Evolutionary conservation across 192 early-diverging fungal genomes (phyloP), one percentile per base, ranked within the genome.

Genomic region (Coemansia sp.): DNA sequence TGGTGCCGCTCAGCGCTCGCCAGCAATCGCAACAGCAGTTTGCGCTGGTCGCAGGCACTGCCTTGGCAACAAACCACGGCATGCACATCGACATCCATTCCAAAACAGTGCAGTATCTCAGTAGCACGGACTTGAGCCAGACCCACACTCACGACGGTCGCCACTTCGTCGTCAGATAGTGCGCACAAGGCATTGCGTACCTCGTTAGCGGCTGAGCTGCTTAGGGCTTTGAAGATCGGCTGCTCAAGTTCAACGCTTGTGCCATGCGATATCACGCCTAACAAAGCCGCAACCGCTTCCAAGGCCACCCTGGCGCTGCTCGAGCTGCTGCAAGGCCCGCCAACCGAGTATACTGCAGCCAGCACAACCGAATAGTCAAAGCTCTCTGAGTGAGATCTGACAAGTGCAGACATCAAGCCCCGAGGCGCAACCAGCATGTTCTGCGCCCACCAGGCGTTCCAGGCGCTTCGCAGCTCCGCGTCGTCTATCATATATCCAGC

Each of bases 401-500:
- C 17, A 40, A 73, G 41, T 17, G 17, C 12, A 1, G 39, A 5
- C 41, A 59, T 12, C 10, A 69, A 22, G 9, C 46, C 37, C 27
- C 22, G 56, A 37, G 63, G 20, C 29, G 70, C 31, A 19, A 45
- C 70, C 29, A 65, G 37, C 59, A 67, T 36, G 27, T 67, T 40
- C 6, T 45, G 38, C 17, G 51, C 15, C 71, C 71, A 73, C 71
- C 71, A 73, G 20, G 39, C 38, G 36, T 67, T 67, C 71, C 71
- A 73, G 6, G 71, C 64, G 27, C n/a, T 27, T 6, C 49, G 40
- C 43, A 73, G 17, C 29, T 60, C 56, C 14, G 22, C 58, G 22
- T 64, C 53, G 3, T 17, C 29, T 4, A 22, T 25, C 7, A 15
- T 19, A 25, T 40, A 19, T 6, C 38, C 43, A 47, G 35, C 29